Percentiles rank a stretch among this genome's conserved stretches.
phyloP scores from a whole-genome alignment of 108 stramenopile species.

The Nitzschia sp. region DNA sequence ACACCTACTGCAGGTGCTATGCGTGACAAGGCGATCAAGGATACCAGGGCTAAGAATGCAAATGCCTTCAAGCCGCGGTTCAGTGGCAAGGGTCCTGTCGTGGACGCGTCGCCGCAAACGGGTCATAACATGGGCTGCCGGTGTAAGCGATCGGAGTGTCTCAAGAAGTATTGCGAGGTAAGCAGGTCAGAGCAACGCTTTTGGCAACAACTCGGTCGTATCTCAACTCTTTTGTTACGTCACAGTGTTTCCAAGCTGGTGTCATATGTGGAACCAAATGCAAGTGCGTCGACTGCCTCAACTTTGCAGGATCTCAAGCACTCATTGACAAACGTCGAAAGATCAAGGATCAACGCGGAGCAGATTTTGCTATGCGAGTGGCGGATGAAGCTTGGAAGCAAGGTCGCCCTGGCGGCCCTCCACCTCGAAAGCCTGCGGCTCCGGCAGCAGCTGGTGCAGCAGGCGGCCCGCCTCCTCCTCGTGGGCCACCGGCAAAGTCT shows the following conservation, averaged over 20 bases:
- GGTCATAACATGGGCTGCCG: constrained; percentile 91
- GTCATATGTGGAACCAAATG: constrained; percentile 91
- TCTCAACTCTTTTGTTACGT: constrained; percentile 3
- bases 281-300: constrained; percentile 92
- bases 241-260: constrained; percentile 91
- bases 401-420: constrained; percentile 36
- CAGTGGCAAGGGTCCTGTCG: constrained; percentile 20
- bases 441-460: constrained; percentile 13
- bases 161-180: constrained; percentile 98
- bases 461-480: constrained; percentile 20
- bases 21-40: constrained; percentile 88
- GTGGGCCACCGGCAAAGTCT: constrained; percentile 22
- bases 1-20: constrained; percentile 57
- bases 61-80: constrained; percentile 79
- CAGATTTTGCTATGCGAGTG: constrained; percentile 66
- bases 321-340: constrained; percentile 83
- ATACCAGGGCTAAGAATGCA: constrained; percentile 84
- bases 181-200: constrained; percentile 5
- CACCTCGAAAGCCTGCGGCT: constrained; percentile 22
- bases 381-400: constrained; percentile 72
- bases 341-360: constrained; percentile 81
- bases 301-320: constrained; percentile 77
- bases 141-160: constrained; percentile 92
- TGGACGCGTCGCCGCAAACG: constrained; percentile 19
- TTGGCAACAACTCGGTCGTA: neutral